phyloP scores from a whole-genome alignment of 768 basidiomycete genomes.

The Lentinula sp. region DNA sequence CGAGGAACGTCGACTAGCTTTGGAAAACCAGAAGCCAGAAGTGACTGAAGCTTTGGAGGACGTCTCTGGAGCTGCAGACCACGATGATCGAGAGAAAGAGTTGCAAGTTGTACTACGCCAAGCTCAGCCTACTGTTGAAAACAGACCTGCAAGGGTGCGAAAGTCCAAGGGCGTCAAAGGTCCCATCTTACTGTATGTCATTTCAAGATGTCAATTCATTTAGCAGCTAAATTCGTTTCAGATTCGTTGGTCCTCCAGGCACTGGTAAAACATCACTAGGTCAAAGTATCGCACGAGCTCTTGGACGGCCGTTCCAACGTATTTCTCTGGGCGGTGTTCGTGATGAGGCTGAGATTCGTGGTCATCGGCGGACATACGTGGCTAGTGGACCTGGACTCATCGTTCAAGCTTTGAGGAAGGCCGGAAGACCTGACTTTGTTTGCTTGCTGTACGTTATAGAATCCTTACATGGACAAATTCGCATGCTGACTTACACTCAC shows the following conservation, averaged over 20 bases:
- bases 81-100: slow-evolving; percentile 9
- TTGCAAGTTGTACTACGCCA: slow-evolving; percentile 23
- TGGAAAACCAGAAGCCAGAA: slow-evolving; percentile 24
- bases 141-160: not conserved
- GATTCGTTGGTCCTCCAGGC: slow-evolving; percentile 88
- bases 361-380: slow-evolving; percentile 85
- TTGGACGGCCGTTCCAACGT: slow-evolving; percentile 83
- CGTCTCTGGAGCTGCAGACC: slow-evolving; percentile 10
- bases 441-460: slow-evolving; percentile 53
- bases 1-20: slow-evolving; percentile 25
- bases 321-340: slow-evolving; percentile 90
- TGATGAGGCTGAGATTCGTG: slow-evolving; percentile 84
- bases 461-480: not conserved
- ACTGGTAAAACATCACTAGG: slow-evolving; percentile 91
- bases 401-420: slow-evolving; percentile 82
- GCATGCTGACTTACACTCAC: slow-evolving; percentile 8
- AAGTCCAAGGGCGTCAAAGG: slow-evolving; percentile 50
- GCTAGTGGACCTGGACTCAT: slow-evolving; percentile 81
- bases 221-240: slow-evolving; percentile 18
- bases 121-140: not conserved
- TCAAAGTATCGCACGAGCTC: slow-evolving; percentile 77
- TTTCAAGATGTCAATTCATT: too few relatives aligned
- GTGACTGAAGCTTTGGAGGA: slow-evolving; percentile 15
- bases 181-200: slow-evolving; percentile 58
- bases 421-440: slow-evolving; percentile 75